A percentile compares a stretch with the other conserved stretches of the same genome.
phyloP scores from a whole-genome alignment of 2,329 filamentous ascomycete genomes.

The Fusarium sp. region DNA sequence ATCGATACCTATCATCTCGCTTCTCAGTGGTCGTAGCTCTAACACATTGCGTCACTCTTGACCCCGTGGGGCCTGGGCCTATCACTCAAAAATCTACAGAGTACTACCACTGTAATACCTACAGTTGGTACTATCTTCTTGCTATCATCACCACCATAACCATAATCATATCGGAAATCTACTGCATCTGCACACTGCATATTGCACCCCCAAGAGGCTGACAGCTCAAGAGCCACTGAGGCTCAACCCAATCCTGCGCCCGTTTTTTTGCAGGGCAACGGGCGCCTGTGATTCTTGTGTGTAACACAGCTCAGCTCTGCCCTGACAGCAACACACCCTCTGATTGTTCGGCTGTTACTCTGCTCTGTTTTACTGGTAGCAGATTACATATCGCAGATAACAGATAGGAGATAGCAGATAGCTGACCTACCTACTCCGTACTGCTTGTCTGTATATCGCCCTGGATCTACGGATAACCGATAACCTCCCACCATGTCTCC shows the following conservation, averaged over 20 bases:
- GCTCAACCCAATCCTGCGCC: slow-evolving; percentile 44
- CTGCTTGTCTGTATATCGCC: slow-evolving; percentile 17
- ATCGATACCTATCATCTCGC: slow-evolving; percentile 41
- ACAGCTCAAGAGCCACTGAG: slow-evolving; percentile 42
- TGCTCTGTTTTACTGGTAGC: slow-evolving; percentile 23
- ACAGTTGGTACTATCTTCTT: slow-evolving; percentile 9
- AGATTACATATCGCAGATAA: not conserved
- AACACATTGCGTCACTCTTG: slow-evolving; percentile 49
- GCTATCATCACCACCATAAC: slow-evolving; percentile 26
- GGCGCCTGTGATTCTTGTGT: slow-evolving; percentile 43
- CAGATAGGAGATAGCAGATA: not conserved
- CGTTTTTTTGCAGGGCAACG: slow-evolving; percentile 45
- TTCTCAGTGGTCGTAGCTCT: slow-evolving; percentile 47
- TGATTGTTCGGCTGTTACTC: not conserved
- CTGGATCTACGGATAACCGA: slow-evolving; percentile 23
- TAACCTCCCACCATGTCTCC: slow-evolving; percentile 60
- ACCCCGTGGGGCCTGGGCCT: slow-evolving; percentile 43
- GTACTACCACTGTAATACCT: too few relatives aligned
- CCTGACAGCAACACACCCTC: slow-evolving; percentile 39
- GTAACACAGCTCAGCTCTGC: slow-evolving; percentile 23
- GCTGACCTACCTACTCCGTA: not conserved
- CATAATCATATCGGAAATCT: slow-evolving; percentile 16
- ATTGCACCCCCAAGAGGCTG: slow-evolving; percentile 22
- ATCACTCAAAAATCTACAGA: slow-evolving; percentile 24
- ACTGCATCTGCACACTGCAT: slow-evolving; percentile 20